Evolutionary conservation across 768 basidiomycete genomes (phyloP), one percentile per base, ranked within the genome.

Genomic region (Suillus subluteus): DNA sequence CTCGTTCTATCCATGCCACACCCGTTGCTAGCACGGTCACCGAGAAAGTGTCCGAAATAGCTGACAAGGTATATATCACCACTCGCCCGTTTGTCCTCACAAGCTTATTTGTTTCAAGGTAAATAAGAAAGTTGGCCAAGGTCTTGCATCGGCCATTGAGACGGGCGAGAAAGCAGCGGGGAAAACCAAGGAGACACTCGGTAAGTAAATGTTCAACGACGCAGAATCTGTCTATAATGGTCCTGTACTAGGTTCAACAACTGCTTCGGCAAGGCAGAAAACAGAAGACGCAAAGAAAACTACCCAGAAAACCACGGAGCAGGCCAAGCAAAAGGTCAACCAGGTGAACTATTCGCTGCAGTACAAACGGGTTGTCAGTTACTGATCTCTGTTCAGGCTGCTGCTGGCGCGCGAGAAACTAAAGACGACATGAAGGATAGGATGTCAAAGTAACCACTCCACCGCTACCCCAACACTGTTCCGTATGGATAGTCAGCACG

Each of bases 141-240:
- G 77, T 21, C 70, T 83, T n/a, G 82, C 82, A 6, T 74, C 75
- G 2, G 81, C 77, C 6, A 79, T 83, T 62, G 83, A 82, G 67
- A 79, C 73, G 26, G 82, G 79, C 18, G 80, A 84, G 69, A 69
- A 76, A 66, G 82, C 73, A 4, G 78, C 79, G 8, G 78, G 79
- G 66, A 74, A 72, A 62, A 78, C 79, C 35, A 82, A 82, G 71
- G 69, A 78, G 66, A 75, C 75, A 1, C 55, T 82, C 6, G 77
- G 82, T 79, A 52, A 55, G 68, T 52, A 38, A 23, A 44, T 48
- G 59, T 32, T 46, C 63, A 37, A 52, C 30, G 46, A 32, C 23
- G 66, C 26, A 37, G 68, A 62, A 54, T 43, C 3, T 30, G 40
- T 40, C 23, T 41, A 21, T 21, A 30, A 13, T 8, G 37, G 15